Evolutionary conservation across 2,329 filamentous ascomycete species (phyloP).

Genomic region (Calonectria honghensis): DNA sequence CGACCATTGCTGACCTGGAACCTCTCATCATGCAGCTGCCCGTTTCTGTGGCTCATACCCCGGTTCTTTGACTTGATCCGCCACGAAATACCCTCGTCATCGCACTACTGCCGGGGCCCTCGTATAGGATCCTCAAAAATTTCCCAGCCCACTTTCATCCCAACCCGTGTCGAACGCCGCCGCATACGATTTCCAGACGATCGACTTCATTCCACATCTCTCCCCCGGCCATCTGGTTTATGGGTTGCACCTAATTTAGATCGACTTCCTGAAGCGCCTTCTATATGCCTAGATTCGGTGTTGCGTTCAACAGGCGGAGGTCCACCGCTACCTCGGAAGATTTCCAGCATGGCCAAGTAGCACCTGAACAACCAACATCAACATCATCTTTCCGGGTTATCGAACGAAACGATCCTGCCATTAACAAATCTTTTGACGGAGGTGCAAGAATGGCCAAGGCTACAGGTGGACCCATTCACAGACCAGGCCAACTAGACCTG

Average conservation of each 20-base stretch:
- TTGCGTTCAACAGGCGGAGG: conserved; percentile 76
- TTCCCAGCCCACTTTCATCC: conserved; percentile 39
- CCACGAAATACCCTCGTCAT: conserved; percentile 50
- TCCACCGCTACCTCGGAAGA: conserved; percentile 74
- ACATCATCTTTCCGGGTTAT: conserved; percentile 76
- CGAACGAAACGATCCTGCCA: conserved; percentile 69
- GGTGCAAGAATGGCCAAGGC: conserved; percentile 65
- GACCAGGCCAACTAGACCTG: conserved; percentile 60
- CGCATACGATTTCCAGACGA: conserved; percentile 47
- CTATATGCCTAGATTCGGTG: conserved; percentile 78
- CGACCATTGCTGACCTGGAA: conserved; percentile 49
- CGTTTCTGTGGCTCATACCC: conserved; percentile 50
- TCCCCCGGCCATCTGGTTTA: conserved; percentile 46
- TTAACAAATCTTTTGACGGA: conserved; percentile 71
- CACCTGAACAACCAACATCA: conserved; percentile 67
- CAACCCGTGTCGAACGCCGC: conserved; percentile 33
- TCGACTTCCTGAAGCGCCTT: conserved; percentile 48
- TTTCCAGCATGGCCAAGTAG: conserved; percentile 70
- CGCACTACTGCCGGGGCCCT: conserved; percentile 42
- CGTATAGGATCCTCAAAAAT: conserved; percentile 47
- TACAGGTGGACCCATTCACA: conserved; percentile 61
- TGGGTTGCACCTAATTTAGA: conserved; percentile 53
- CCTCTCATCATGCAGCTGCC: conserved; percentile 55
- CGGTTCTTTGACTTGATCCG: conserved; percentile 51
- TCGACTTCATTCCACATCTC: conserved; percentile 38